Conservation (phyloP, 169 alveolate species). For the Eimeria maxima region DNA sequence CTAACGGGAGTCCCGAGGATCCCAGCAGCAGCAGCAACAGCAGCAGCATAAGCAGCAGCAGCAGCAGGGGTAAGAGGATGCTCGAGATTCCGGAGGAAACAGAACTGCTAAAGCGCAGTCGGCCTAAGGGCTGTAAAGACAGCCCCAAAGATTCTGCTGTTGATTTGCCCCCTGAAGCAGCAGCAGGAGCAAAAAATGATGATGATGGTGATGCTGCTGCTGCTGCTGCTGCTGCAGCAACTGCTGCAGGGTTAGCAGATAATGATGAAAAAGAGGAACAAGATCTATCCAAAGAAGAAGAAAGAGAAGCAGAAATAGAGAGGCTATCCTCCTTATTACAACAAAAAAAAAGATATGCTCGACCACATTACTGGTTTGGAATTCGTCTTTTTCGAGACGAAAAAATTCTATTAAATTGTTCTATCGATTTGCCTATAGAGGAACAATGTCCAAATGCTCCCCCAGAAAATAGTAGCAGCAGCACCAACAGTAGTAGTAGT, state of each 20-base stretch:
- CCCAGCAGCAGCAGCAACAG: neutral
- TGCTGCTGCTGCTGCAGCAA: too few species aligned
- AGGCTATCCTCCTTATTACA: neutral
- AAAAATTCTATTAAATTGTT: neutral
- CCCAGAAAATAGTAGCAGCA: constrained; percentile 29
- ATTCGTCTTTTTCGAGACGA: neutral
- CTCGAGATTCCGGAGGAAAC: neutral
- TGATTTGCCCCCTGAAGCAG: neutral
- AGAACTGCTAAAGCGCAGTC: neutral
- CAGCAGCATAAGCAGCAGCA: too few species aligned
- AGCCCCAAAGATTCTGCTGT: too few species aligned
- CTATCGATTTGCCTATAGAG: constrained; percentile 22
- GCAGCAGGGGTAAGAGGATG: too few species aligned
- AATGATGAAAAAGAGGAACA: too few species aligned
- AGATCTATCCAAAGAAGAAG: too few species aligned
- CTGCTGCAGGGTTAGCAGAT: too few species aligned
- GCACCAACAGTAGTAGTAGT: neutral
- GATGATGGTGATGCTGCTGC: too few species aligned
- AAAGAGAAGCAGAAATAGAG: neutral
- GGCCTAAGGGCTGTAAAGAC: too few species aligned
- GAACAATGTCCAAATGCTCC: constrained; percentile 53
- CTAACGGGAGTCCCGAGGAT: neutral
- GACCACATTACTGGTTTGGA: neutral
- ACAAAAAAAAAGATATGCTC: neutral
- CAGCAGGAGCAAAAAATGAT: too few species aligned